These are phyloP conservation scores for Hawksworthiomyces lignivorus DNA, from an alignment of 2,329 filamentous ascomycete genomes.

Conservation along the genomic window DNA sequence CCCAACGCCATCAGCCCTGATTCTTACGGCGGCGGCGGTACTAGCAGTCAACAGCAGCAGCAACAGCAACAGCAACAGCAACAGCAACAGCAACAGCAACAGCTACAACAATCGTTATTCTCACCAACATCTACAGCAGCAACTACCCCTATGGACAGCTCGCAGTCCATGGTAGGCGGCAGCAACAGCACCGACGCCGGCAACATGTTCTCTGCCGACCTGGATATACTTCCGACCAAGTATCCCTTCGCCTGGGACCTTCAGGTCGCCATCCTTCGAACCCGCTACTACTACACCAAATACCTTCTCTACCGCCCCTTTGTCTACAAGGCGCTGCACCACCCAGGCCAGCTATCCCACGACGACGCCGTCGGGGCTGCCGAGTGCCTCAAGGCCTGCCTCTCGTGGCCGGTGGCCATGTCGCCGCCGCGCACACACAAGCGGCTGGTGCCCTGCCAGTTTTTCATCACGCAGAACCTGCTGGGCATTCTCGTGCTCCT, in stretches of 20 bases:
- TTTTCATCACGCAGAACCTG: slow-evolving; percentile 56
- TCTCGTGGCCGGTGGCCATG: slow-evolving; percentile 54
- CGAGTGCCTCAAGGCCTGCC: slow-evolving; percentile 47
- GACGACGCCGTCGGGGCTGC: slow-evolving; percentile 49
- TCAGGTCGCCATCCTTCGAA: slow-evolving; percentile 48
- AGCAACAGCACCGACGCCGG: slow-evolving; percentile 15
- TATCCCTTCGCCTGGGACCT: slow-evolving; percentile 49
- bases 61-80: too few species aligned
- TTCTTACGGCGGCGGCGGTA: slow-evolving; percentile 7
- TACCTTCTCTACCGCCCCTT: slow-evolving; percentile 52
- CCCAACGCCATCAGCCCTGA: slow-evolving; percentile 21
- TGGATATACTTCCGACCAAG: slow-evolving; percentile 33
- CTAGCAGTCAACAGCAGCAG: too few species aligned
- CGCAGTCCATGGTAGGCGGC: too few species aligned
- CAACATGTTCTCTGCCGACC: slow-evolving; percentile 39
- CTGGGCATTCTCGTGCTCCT: slow-evolving; percentile 50
- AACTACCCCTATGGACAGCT: background rate
- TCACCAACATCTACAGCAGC: background rate
- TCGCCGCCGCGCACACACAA: slow-evolving; percentile 50
- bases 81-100: too few species aligned
- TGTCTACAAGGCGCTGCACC: slow-evolving; percentile 52
- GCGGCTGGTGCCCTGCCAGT: slow-evolving; percentile 49
- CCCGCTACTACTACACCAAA: slow-evolving; percentile 51
- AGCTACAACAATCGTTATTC: background rate
- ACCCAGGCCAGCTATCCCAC: slow-evolving; percentile 42